phyloP scores from a whole-genome alignment of 2,329 filamentous ascomycete genomes.

The Talaromyces sp. region DNA sequence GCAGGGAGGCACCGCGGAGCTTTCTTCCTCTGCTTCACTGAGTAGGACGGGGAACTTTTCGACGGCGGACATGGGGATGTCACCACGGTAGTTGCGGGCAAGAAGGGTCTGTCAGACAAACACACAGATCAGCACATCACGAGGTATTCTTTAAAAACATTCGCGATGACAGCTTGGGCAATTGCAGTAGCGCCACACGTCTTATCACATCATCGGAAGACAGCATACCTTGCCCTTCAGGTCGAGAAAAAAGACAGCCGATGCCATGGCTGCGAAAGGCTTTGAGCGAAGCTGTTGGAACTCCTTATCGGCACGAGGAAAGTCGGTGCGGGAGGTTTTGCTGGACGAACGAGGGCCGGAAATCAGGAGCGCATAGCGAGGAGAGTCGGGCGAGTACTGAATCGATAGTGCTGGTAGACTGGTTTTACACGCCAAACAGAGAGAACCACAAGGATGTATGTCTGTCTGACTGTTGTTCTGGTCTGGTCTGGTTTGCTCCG shows the following conservation, averaged over 20 bases:
- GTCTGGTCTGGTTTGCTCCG: not conserved
- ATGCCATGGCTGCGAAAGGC: conserved; percentile 65
- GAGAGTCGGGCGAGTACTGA: not conserved
- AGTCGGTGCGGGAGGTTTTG: not conserved
- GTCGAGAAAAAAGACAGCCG: conserved; percentile 96
- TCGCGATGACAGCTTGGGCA: not conserved
- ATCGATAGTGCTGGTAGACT: not conserved
- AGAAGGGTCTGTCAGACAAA: conserved; percentile 70
- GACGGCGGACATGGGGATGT: conserved; percentile 98
- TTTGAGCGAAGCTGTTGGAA: not conserved
- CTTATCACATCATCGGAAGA: not conserved
- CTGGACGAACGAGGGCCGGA: not conserved
- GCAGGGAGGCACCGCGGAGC: conserved; percentile 91
- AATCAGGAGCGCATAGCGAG: not conserved
- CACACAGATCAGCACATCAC: conserved; percentile 6
- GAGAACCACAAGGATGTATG: not conserved
- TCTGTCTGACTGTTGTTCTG: not conserved
- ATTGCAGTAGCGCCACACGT: not conserved
- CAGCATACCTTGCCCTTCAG: conserved; percentile 91
- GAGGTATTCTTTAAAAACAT: not conserved
- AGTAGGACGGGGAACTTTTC: conserved; percentile 96
- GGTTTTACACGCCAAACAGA: not conserved
- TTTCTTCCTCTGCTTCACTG: conserved; percentile 98
- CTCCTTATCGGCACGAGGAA: not conserved
- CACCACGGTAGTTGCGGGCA: conserved; percentile 95